Evolutionary conservation across 225 moss, liverwort and hornwort species (phyloP), one percentile per base, ranked within the genome.

Genomic region (Bryum argenteum): DNA sequence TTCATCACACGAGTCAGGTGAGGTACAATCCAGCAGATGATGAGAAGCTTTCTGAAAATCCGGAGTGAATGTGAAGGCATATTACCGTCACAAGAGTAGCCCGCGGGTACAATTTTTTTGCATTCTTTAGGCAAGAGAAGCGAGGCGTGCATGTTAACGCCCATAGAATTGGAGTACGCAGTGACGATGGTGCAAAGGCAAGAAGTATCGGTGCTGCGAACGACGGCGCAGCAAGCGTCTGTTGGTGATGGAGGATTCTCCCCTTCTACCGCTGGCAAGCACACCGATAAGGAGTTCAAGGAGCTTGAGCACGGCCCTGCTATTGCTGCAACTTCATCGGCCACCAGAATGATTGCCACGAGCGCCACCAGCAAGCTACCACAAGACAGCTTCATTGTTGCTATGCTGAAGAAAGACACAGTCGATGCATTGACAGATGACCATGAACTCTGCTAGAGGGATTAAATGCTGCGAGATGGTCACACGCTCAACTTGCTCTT

Each of bases 111-210:
- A 15, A 45, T 8, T 11, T 66, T 79, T 57, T 76, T 79, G 81
- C 85, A 85, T 41, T 70, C 61, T 63, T 85, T 82, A 4, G 81
- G 81, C 45, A 85, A 44, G 43, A 66, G 79, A 43, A 85, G 78
- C 2, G 81, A 79, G 24, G 79, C 75, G 6, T 79, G 65, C 66
- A 81, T 17, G 9, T 82, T 73, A 65, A 82, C 73, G 50, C 84
- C 84, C 81, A 78, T 81, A 72, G 81, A 61, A 20, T 78, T 81
- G 60, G 81, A 75, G 81, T 81, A 84, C 1, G 81, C 8, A 8
- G 63, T 69, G 69, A 81, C 39, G 42, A 81, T 9, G 67, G 48
- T 68, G 78, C 84, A 84, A 1, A 75, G 75, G 72, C 84, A 84
- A 13, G 68, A n/a, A 0, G 43, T 20, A 43, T 81, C 84, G 33